These are phyloP conservation scores for Agarophyton chilense DNA, from an alignment of 23 red algal species.

Conservation along the genomic window DNA sequence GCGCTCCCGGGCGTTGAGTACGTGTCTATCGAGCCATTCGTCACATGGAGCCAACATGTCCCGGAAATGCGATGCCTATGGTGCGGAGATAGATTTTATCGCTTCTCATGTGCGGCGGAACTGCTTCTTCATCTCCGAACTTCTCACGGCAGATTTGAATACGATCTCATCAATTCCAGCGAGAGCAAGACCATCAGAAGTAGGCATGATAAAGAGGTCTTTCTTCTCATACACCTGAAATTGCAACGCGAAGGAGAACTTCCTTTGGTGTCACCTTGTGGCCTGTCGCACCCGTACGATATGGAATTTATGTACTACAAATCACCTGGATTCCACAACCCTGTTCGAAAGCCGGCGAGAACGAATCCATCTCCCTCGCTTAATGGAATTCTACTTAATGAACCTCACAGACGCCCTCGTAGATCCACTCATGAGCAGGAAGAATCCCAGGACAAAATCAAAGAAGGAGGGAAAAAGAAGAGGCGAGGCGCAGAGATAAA, in stretches of 20 bases:
- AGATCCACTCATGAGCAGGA: neutral
- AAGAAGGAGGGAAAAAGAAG: neutral
- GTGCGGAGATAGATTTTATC: constrained; percentile 32
- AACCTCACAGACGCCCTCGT: neutral
- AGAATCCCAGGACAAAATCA: neutral
- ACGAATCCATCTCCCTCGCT: constrained; percentile 5
- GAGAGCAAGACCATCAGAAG: neutral
- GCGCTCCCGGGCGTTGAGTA: constrained; percentile 25
- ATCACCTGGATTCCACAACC: neutral
- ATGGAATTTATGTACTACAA: neutral
- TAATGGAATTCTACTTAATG: neutral
- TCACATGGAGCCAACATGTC: constrained; percentile 13
- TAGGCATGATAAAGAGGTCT: neutral
- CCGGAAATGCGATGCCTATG: constrained; percentile 43
- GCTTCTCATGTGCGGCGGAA: constrained; percentile 36
- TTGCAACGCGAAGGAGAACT: neutral
- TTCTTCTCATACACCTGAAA: neutral
- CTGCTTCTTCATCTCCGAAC: constrained; percentile 34
- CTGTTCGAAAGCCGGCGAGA: neutral
- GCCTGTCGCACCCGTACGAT: neutral
- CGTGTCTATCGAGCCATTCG: neutral
- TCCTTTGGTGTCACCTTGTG: neutral
- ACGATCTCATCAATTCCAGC: neutral
- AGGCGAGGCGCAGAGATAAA: neutral
- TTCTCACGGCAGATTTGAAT: constrained; percentile 36